phyloP scores from a whole-genome alignment of 2,329 filamentous ascomycete species.

The Botrytis fragariae region DNA sequence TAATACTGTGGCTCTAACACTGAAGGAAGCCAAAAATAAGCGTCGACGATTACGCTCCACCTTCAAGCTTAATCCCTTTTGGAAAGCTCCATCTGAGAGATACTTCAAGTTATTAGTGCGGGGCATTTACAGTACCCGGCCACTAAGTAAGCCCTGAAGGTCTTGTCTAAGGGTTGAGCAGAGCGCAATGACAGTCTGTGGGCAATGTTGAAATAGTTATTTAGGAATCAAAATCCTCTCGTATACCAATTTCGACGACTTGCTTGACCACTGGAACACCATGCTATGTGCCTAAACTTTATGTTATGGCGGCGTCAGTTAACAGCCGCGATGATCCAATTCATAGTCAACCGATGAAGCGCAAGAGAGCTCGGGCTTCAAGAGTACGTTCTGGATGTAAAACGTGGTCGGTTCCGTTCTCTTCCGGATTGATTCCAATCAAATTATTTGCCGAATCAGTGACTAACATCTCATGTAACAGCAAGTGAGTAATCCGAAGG shows the following conservation, averaged over 20 bases:
- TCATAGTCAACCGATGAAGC: background rate
- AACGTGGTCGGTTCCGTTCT: background rate
- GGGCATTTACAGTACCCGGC: background rate
- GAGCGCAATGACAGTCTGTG: background rate
- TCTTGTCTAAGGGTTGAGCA: background rate
- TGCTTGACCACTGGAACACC: background rate
- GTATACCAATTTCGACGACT: background rate
- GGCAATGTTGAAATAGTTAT: background rate
- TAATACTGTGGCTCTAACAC: no score
- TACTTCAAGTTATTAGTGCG: no score
- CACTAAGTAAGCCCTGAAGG: background rate
- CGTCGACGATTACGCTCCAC: no score
- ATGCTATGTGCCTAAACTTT: background rate
- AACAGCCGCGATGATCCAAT: background rate
- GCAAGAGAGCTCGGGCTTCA: background rate
- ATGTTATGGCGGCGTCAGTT: background rate
- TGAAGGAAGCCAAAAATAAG: no score
- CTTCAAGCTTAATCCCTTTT: no score
- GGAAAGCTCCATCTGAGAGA: no score
- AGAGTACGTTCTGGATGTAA: background rate
- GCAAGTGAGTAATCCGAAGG: background rate
- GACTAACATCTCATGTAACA: background rate
- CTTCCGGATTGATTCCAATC: background rate
- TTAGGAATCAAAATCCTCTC: background rate
- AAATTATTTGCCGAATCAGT: background rate